Base-by-base conservation (phyloP, 23 red algal genomes). In the Pyropia haitanensis region DNA sequence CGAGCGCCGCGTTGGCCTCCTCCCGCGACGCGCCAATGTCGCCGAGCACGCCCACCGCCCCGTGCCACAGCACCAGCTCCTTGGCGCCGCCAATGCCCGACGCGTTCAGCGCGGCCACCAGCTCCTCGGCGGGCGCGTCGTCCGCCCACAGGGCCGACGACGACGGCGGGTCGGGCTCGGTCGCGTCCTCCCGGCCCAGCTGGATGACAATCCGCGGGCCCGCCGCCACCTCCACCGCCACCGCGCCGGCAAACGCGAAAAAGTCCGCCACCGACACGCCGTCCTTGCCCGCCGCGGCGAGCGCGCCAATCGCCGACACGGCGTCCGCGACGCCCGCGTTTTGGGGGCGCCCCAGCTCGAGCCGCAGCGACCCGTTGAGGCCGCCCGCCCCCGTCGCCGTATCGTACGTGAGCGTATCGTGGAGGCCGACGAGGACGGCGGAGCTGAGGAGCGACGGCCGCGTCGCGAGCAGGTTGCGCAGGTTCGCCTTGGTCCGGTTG, bases 181-280 rank as follows among this genome's bases (percentile, higher is more conserved):
- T 56, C 23, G 80, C 80, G 61, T 98, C 94, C 73, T 98, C 94
- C 3, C 94, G 75, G 9, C 94, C 94, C 9, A 90, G 71, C 63
- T 98, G 94, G 21, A 98, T 68, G 13, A 85, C 78, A 30, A 98
- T 88, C 8, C 85, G 66, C 26, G 94, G 94, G 32, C 86, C 94
- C 18, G 80, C 80, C n/a, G 81, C 67, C 15, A 98, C 64, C 70
- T 98, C 94, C 27, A 84, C 32, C 16, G 78, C 94, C 59, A 98
- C 94, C 18, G 86, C 69, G 46, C 94, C 94, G 9, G 78, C 94
- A 87, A 86, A 98, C 5, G 94, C 94, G 57, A 78, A 86, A 16
- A 74, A 80, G 64, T 98, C 94, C 14, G 85, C 94, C 67, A 72
- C 82, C 24, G 80, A 87, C 57, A 89, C 80, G 56, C 86, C 94